These are phyloP conservation scores for Zygotorulaspora mrakii DNA, from an alignment of 1,139 yeast species.

Conservation along the genomic window DNA sequence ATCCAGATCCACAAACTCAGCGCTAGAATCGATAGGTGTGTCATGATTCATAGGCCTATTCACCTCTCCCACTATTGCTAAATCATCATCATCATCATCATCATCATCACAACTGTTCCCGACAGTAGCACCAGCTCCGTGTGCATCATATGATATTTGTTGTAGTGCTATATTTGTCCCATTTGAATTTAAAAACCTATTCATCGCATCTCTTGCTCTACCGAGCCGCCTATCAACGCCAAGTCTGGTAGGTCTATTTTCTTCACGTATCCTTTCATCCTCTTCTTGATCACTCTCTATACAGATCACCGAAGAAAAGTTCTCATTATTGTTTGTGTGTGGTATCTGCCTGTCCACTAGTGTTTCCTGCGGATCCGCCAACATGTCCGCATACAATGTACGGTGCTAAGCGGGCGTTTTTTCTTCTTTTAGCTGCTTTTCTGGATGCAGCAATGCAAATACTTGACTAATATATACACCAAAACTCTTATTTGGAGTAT, in stretches of 20 bases:
- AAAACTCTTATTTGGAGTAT: not conserved
- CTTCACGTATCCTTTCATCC: conserved; percentile 18
- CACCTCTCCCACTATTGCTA: conserved; percentile 25
- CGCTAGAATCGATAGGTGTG: conserved; percentile 21
- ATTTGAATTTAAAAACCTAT: conserved; percentile 18
- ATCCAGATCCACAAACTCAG: conserved; percentile 30
- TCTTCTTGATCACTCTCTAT: conserved; percentile 34
- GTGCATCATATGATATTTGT: not conserved
- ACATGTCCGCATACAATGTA: conserved; percentile 4
- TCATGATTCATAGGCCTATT: conserved; percentile 13
- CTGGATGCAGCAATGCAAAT: too few relatives aligned
- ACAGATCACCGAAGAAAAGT: conserved; percentile 19
- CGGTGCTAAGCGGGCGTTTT: not conserved
- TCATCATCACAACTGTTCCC: not conserved
- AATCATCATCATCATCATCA: conserved; percentile 22
- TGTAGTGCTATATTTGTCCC: conserved; percentile 12
- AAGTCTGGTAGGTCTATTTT: conserved; percentile 16
- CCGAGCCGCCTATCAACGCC: conserved; percentile 19
- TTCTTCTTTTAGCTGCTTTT: too few relatives aligned
- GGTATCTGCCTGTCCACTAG: not conserved
- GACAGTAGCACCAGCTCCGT: not conserved
- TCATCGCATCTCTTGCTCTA: conserved; percentile 23
- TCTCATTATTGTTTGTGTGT: not conserved
- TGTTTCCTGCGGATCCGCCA: conserved; percentile 1
- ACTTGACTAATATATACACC: too few relatives aligned